phyloP scores from a whole-genome alignment of 768 basidiomycete species.

The Stropharia rugosoannulata region DNA sequence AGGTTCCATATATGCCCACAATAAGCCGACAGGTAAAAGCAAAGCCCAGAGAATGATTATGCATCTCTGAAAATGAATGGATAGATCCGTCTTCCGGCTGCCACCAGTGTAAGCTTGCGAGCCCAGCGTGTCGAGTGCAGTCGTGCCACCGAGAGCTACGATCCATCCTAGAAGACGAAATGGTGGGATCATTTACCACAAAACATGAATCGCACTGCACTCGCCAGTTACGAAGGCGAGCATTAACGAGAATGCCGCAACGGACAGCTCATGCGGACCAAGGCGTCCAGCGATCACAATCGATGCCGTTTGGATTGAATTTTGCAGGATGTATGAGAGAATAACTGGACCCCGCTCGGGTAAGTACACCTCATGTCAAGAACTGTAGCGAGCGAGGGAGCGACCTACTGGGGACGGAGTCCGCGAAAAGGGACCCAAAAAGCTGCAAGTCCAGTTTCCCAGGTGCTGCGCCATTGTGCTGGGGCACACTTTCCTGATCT shows the following conservation, averaged over 20 bases:
- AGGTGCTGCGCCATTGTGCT: slow-evolving; percentile 17
- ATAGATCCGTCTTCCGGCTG: slow-evolving; percentile 57
- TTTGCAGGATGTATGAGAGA: slow-evolving; percentile 69
- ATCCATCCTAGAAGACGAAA: slow-evolving; percentile 59
- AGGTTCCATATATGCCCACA: slow-evolving; percentile 68
- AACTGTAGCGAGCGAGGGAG: not conserved
- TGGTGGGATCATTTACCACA: slow-evolving; percentile 48
- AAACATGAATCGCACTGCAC: slow-evolving; percentile 32
- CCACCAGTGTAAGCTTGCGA: slow-evolving; percentile 77
- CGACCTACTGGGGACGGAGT: slow-evolving; percentile 54
- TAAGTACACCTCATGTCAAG: not conserved
- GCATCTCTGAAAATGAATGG: slow-evolving; percentile 72
- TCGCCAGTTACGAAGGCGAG: slow-evolving; percentile 77
- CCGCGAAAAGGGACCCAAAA: slow-evolving; percentile 47
- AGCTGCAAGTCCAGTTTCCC: slow-evolving; percentile 30
- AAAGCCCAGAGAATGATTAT: slow-evolving; percentile 62
- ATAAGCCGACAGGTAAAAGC: slow-evolving; percentile 56
- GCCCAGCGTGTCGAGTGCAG: slow-evolving; percentile 75
- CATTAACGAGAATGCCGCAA: slow-evolving; percentile 74
- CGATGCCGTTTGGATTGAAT: slow-evolving; percentile 68
- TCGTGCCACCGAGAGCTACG: slow-evolving; percentile 76
- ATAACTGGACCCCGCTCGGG: slow-evolving; percentile 43
- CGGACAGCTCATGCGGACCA: slow-evolving; percentile 68
- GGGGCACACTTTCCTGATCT: slow-evolving; percentile 27
- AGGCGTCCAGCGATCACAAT: slow-evolving; percentile 65